Conservation (phyloP, 1,284 basidiomycete species). For the Xerocomus minutiporus region DNA sequence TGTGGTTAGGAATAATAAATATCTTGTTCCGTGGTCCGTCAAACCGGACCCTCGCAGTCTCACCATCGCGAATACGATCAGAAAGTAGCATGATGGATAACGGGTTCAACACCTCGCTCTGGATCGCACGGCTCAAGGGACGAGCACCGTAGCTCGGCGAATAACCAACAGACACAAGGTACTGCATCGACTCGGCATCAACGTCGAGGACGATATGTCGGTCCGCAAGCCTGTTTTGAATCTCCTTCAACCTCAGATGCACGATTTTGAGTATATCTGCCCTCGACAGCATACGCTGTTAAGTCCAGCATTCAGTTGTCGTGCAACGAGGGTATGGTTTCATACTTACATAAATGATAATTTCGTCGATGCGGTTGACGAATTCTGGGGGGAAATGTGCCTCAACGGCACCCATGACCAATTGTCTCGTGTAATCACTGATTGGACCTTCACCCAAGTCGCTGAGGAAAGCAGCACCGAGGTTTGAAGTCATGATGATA, state of each 20-base stretch:
- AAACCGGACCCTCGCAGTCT: slow-evolving; percentile 72
- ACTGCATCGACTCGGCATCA: slow-evolving; percentile 75
- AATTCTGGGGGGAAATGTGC: slow-evolving; percentile 91
- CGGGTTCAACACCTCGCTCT: slow-evolving; percentile 91
- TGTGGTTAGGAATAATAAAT: slow-evolving; percentile 83
- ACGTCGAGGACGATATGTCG: slow-evolving; percentile 79
- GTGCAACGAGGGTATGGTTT: not conserved
- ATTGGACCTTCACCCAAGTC: slow-evolving; percentile 76
- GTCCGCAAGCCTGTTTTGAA: slow-evolving; percentile 73
- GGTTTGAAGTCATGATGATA: slow-evolving; percentile 93
- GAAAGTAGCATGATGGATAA: slow-evolving; percentile 85
- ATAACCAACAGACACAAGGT: slow-evolving; percentile 83
- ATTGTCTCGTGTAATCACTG: slow-evolving; percentile 53
- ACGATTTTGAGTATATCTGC: slow-evolving; percentile 80
- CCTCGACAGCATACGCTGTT: slow-evolving; percentile 71
- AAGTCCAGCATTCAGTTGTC: slow-evolving; percentile 1
- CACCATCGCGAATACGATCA: slow-evolving; percentile 79
- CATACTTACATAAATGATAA: slow-evolving; percentile 78
- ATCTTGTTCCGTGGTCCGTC: slow-evolving; percentile 84
- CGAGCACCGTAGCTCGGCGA: slow-evolving; percentile 85
- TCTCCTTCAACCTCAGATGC: slow-evolving; percentile 69
- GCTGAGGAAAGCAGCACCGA: slow-evolving; percentile 75
- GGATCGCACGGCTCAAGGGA: slow-evolving; percentile 89
- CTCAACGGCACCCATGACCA: slow-evolving; percentile 78
- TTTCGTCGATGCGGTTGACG: slow-evolving; percentile 87